Percentiles rank a stretch among this genome's conserved stretches.
Evolutionary conservation across 768 basidiomycete genomes (phyloP).

Genomic region (Termitomyces bulborhizus): DNA sequence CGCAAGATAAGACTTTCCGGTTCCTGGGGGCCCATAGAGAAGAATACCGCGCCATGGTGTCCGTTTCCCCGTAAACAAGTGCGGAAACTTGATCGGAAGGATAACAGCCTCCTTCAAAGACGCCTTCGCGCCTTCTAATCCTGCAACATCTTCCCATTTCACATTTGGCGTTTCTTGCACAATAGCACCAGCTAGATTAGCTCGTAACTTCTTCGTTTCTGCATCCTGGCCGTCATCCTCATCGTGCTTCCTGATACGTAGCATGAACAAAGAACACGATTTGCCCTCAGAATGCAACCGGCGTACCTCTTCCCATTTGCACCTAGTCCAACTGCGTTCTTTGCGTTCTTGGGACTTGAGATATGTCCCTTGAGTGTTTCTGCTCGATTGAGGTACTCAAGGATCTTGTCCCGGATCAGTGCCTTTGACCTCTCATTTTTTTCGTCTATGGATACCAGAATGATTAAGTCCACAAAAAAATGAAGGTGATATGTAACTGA

Average conservation of each 20-base stretch:
- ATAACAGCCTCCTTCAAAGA: slow-evolving; percentile 97
- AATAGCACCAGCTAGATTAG: slow-evolving; percentile 83
- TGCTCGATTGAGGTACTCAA: slow-evolving; percentile 86
- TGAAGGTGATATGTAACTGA: slow-evolving; percentile 26
- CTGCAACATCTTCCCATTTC: slow-evolving; percentile 98
- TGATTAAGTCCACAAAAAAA: neutral
- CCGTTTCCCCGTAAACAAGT: slow-evolving; percentile 96
- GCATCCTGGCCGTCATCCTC: slow-evolving; percentile 79
- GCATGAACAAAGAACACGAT: neutral
- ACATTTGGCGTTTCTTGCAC: slow-evolving; percentile 92
- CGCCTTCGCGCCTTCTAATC: slow-evolving; percentile 91
- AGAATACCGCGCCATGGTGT: slow-evolving; percentile 97
- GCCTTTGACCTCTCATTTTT: slow-evolving; percentile 91
- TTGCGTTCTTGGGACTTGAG: slow-evolving; percentile 56
- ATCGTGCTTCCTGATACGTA: slow-evolving; percentile 30
- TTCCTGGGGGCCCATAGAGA: slow-evolving; percentile 95
- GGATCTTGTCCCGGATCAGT: slow-evolving; percentile 82
- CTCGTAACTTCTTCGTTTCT: slow-evolving; percentile 94
- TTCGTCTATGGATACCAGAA: slow-evolving; percentile 49
- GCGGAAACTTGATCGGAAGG: slow-evolving; percentile 98
- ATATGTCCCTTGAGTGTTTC: slow-evolving; percentile 90
- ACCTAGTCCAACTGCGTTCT: slow-evolving; percentile 41
- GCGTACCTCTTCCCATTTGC: slow-evolving; percentile 42
- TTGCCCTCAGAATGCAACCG: neutral
- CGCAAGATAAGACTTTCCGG: slow-evolving; percentile 94